phyloP scores from a whole-genome alignment of 208 protist genomes.

The Trypanosoma lewisi region DNA sequence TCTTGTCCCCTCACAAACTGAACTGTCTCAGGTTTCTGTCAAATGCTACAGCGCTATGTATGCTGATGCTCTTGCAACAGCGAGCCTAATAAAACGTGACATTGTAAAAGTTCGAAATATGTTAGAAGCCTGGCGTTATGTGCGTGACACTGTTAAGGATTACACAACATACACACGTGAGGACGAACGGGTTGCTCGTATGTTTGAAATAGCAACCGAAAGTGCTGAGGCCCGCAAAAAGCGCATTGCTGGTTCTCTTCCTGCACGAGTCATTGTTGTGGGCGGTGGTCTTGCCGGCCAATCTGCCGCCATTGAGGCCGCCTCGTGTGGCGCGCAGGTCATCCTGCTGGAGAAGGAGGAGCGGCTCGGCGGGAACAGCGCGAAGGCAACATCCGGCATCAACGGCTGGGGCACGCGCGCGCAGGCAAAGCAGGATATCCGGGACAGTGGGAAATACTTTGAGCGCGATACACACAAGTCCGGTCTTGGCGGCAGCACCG shows the following conservation, averaged over 20 bases:
- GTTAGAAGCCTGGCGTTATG: conserved; percentile 48
- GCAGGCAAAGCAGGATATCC: too few species aligned
- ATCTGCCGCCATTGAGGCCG: too few species aligned
- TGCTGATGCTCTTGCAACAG: conserved; percentile 79
- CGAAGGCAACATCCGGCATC: too few species aligned
- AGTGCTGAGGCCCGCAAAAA: conserved; percentile 42
- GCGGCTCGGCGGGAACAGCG: too few species aligned
- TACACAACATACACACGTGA: conserved; percentile 49
- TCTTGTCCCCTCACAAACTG: conserved; percentile 23
- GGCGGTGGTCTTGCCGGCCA: too few species aligned
- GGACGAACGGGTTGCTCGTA: conserved; percentile 58
- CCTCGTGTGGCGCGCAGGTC: too few species aligned
- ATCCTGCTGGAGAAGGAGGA: too few species aligned
- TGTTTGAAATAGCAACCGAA: conserved; percentile 72
- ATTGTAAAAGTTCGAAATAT: conserved; percentile 54
- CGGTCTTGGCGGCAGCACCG: too few species aligned
- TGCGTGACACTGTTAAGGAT: conserved; percentile 51
- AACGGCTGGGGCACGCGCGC: too few species aligned
- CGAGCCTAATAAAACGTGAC: conserved; percentile 63
- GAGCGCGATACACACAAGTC: too few species aligned
- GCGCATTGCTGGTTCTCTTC: conserved; percentile 55
- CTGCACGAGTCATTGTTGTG: too few species aligned
- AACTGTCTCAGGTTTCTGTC: conserved; percentile 65
- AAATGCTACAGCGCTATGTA: conserved; percentile 84
- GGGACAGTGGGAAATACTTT: too few species aligned